Evolutionary conservation across 345 rosid genomes (phyloP).

Genomic region (Melaleuca quinquenervia): DNA sequence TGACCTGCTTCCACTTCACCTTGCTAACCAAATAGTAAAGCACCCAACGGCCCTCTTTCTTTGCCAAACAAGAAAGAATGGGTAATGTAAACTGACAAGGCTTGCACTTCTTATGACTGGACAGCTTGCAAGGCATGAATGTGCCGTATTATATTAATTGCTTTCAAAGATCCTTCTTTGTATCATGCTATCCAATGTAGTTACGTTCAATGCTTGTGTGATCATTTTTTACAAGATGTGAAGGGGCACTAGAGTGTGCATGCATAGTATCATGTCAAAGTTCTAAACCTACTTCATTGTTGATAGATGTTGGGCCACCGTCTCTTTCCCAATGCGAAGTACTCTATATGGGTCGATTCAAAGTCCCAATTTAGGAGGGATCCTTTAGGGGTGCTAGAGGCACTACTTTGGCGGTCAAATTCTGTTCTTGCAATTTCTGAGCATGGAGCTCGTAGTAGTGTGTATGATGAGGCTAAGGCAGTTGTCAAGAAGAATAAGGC

Average conservation of each 20-base stretch:
- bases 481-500: slow-evolving; percentile 88
- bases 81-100: background rate
- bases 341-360: slow-evolving; percentile 94
- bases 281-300: background rate
- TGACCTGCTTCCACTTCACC: background rate
- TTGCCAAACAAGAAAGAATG: background rate
- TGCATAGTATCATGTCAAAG: background rate
- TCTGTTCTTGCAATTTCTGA: slow-evolving; percentile 84
- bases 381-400: slow-evolving; percentile 81
- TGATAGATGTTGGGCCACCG: slow-evolving; percentile 89
- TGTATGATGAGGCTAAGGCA: slow-evolving; percentile 91
- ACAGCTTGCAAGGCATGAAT: background rate
- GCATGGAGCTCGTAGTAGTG: slow-evolving; percentile 94
- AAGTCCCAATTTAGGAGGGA: slow-evolving; percentile 97
- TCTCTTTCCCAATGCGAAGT: slow-evolving; percentile 68
- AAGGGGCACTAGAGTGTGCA: background rate
- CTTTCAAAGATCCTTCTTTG: background rate
- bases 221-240: background rate
- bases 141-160: background rate
- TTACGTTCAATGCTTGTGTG: background rate
- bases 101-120: background rate
- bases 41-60: background rate
- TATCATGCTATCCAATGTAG: background rate
- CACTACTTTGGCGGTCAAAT: slow-evolving; percentile 86
- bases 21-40: background rate